Evolutionary conservation across 352 stramenopile genomes (phyloP).

Genomic region (Blastocystis sp.): DNA sequence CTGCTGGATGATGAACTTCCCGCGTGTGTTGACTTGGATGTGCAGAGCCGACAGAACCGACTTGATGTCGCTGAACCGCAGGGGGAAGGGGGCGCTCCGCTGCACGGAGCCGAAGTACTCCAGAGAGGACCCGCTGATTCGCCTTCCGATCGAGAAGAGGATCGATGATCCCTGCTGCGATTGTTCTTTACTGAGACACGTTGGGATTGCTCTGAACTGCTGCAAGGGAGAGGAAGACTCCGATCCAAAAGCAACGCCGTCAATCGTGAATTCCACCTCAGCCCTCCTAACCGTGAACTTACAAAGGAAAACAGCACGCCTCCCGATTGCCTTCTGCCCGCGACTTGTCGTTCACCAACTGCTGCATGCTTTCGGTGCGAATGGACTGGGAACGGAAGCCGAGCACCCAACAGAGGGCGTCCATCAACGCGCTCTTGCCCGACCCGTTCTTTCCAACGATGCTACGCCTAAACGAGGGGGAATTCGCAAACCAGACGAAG

Average conservation of each 20-base stretch:
- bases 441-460: conserved; percentile 66
- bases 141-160: conserved; percentile 14
- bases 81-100: background rate
- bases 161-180: background rate
- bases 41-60: background rate
- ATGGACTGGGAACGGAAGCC: conserved; percentile 42
- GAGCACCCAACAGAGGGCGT: conserved; percentile 61
- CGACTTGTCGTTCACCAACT: conserved; percentile 48
- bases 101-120: conserved; percentile 37
- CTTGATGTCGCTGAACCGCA: conserved; percentile 21
- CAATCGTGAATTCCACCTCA: conserved; percentile 25
- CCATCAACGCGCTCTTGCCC: conserved; percentile 55
- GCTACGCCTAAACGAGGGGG: background rate
- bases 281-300: background rate
- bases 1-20: conserved; percentile 67
- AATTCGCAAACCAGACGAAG: conserved; percentile 60
- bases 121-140: background rate
- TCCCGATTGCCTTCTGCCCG: conserved; percentile 16
- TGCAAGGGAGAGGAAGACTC: background rate
- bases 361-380: conserved; percentile 18
- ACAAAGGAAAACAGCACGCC: background rate
- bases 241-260: background rate
- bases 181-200: background rate
- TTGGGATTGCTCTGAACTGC: background rate
- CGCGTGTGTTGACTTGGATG: conserved; percentile 44